Evolutionary conservation across 129 eudicot genomes (phyloP), one percentile per base, ranked within the genome.

Genomic region (Flaveria trinervia): DNA sequence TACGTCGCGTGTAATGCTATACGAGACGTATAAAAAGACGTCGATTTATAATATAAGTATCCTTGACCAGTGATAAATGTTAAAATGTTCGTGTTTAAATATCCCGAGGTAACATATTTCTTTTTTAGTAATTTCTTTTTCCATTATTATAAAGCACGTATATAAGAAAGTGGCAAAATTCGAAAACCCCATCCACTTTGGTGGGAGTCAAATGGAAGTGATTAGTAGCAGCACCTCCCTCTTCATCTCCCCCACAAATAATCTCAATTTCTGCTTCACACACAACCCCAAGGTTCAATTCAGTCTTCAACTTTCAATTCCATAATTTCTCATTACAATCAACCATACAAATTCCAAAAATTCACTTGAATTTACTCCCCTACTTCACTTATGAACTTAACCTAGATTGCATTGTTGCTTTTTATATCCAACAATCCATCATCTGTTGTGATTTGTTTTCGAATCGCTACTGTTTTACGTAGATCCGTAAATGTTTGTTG

Each of bases 201-300:
- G 70, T 73, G 83, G 79, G 79, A 80, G 70, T 73, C 75, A 54
- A 72, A 80, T 80, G 84, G 84, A 73, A 66, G 84, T 80, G 75
- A 80, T 80, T 43, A 51, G 84, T 16, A 68, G 65, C 79, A 72
- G 79, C 46, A 54, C 22, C 0, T 20, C 81, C 67, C 22, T 71
- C 57, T 51, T 80, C 70, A 68, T 66, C 50, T 65, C 79, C 43
- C 44, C 74, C 33, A 41, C 59, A 61, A 52, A 80, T 1, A 36
- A 36, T 36, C 41, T 36, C 75, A 73, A 55, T 73, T 30, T 65
- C 64, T 54, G 43, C 39, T 80, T 73, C 54, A n/a, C 75, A 73
- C 62, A 46, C 5, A 3, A 28, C 45, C 45, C 75, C n/a, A 80
- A 80, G 84, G 84, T 80, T 79, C 39, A 65, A 23, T 61, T 28